Conservation (phyloP, 352 stramenopile species). For the Globisporangium camurandrum region DNA sequence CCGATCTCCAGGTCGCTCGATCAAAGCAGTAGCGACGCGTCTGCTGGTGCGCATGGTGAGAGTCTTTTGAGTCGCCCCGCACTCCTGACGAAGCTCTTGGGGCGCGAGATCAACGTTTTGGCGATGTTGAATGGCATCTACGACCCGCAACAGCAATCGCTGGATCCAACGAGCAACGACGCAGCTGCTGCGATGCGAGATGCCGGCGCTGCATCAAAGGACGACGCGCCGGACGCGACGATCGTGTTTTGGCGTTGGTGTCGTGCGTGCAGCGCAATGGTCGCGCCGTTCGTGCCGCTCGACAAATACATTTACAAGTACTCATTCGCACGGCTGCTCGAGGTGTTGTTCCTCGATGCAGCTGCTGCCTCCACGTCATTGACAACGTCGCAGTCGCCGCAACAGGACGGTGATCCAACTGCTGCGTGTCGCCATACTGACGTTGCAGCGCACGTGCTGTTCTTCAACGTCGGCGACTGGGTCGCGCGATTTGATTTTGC, state of each 20-base stretch:
- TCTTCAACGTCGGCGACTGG: constrained; percentile 72
- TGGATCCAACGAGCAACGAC: neutral
- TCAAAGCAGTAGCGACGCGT: constrained; percentile 23
- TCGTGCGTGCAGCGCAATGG: constrained; percentile 88
- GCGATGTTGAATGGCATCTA: constrained; percentile 30
- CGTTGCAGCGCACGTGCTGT: constrained; percentile 63
- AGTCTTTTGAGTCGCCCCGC: constrained; percentile 15
- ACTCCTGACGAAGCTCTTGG: constrained; percentile 16
- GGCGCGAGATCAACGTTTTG: constrained; percentile 37
- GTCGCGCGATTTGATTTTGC: constrained; percentile 67
- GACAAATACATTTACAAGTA: constrained; percentile 95
- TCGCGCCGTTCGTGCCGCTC: constrained; percentile 86
- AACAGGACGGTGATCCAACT: no score
- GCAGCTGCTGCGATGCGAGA: constrained; percentile 13
- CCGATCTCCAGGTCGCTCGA: constrained; percentile 27
- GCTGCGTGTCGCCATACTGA: constrained; percentile 42
- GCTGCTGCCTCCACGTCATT: constrained; percentile 39
- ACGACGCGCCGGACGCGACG: constrained; percentile 30
- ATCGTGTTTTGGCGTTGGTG: constrained; percentile 98
- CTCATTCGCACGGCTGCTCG: constrained; percentile 96
- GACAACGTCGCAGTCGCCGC: constrained; percentile 4
- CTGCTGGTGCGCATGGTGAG: no score
- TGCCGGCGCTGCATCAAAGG: no score
- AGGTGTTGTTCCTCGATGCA: constrained; percentile 91
- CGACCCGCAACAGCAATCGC: constrained; percentile 17